A percentile compares a stretch with the other conserved stretches of the same genome.
Evolutionary conservation across 208 protist species (phyloP).

Genomic region (Endotrypanum monterogeii): DNA sequence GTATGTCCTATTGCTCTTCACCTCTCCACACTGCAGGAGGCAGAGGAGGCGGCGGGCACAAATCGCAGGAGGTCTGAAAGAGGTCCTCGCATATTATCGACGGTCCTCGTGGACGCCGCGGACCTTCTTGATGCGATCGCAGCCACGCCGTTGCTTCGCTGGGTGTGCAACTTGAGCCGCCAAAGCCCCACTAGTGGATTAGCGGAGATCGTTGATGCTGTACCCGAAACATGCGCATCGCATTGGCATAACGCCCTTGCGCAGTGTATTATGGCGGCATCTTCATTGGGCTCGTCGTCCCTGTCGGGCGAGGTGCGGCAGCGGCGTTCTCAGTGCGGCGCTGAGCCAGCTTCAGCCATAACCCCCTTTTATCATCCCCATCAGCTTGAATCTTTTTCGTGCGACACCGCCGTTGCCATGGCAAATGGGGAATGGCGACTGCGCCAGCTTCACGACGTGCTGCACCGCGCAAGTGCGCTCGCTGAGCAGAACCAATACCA

Average conservation of each 20-base stretch:
- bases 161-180: slow-evolving; percentile 17
- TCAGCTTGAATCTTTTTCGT: slow-evolving; percentile 11
- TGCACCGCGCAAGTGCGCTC: slow-evolving; percentile 4
- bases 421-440: slow-evolving; percentile 16
- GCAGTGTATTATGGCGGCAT: not conserved
- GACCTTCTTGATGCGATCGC: slow-evolving; percentile 16
- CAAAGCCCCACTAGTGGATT: slow-evolving; percentile 28
- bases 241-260: slow-evolving; percentile 20
- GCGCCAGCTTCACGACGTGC: slow-evolving; percentile 9
- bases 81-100: not conserved
- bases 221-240: slow-evolving; percentile 8
- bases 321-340: not conserved
- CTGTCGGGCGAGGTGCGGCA: not conserved
- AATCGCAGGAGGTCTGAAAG: not conserved
- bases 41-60: not conserved
- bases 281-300: not conserved
- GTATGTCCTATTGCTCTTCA: slow-evolving; percentile 14
- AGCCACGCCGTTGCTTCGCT: slow-evolving; percentile 14
- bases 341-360: not conserved
- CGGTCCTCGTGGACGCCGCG: slow-evolving; percentile 15
- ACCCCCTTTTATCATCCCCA: not conserved
- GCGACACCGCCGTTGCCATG: slow-evolving; percentile 5
- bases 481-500: not conserved
- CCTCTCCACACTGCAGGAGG: not conserved
- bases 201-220: slow-evolving; percentile 13